Evolutionary conservation across 1,284 basidiomycete species (phyloP).

Genomic region (Butyriboletus appendiculatus): DNA sequence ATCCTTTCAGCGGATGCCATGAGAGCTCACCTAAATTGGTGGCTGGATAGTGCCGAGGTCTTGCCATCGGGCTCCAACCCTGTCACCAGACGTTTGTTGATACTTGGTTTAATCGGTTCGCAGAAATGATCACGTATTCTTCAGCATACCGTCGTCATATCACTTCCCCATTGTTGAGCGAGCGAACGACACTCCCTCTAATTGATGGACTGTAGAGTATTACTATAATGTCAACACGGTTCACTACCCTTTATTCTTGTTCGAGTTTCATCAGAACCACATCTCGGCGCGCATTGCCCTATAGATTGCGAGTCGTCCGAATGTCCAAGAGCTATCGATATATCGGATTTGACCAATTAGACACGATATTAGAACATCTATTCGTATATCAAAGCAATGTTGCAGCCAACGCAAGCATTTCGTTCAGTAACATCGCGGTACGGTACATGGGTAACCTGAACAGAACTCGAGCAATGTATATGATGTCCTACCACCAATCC

Average conservation of each 20-base stretch:
- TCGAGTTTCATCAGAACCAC: not conserved
- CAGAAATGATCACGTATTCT: slow-evolving; percentile 17
- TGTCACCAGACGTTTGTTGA: slow-evolving; percentile 44
- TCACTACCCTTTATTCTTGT: slow-evolving; percentile 2
- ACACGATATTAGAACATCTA: not conserved
- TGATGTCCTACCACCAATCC: no score
- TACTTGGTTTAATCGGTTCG: slow-evolving; percentile 38
- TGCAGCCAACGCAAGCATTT: not conserved
- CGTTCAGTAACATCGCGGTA: not conserved
- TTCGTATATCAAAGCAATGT: not conserved
- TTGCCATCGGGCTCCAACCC: slow-evolving; percentile 38
- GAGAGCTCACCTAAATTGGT: slow-evolving; percentile 56
- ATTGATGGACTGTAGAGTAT: slow-evolving; percentile 14
- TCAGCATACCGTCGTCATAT: not conserved
- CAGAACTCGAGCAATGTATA: not conserved
- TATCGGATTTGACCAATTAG: not conserved
- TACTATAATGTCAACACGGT: slow-evolving; percentile 12
- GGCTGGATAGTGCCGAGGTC: slow-evolving; percentile 46
- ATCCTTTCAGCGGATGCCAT: slow-evolving; percentile 43
- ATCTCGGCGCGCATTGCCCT: not conserved
- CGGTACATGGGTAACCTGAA: not conserved
- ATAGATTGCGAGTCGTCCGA: no score
- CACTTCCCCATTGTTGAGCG: not conserved
- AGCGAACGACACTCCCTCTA: slow-evolving; percentile 4
- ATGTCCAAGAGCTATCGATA: no score